Conservation (phyloP, 331 rosid genomes). For the Malus hybrid region DNA sequence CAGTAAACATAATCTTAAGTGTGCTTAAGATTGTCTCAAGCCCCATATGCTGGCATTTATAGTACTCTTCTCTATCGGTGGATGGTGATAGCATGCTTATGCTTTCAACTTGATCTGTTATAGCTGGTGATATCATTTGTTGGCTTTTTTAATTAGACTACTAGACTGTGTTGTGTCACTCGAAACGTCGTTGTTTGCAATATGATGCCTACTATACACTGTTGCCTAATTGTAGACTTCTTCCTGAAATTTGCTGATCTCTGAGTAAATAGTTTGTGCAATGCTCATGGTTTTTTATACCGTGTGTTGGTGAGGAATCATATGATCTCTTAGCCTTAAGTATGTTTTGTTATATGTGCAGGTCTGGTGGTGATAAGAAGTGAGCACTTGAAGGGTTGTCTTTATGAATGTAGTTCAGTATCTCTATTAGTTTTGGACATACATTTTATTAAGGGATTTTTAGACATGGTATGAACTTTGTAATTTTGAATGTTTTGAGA, state of each 20-base stretch:
- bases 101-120: too few species aligned
- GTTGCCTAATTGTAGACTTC: too few species aligned
- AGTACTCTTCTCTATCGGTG: too few species aligned
- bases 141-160: background rate
- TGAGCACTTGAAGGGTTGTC: slow-evolving; percentile 5
- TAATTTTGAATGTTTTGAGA: background rate
- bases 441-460: background rate
- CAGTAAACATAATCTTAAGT: too few species aligned
- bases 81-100: too few species aligned
- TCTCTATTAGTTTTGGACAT: background rate
- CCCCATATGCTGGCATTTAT: too few species aligned
- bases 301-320: too few species aligned
- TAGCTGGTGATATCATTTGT: background rate
- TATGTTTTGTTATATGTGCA: background rate
- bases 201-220: too few species aligned
- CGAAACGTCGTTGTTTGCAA: too few species aligned
- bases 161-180: too few species aligned
- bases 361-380: slow-evolving; percentile 49
- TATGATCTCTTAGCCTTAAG: background rate
- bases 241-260: too few species aligned
- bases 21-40: too few species aligned
- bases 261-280: background rate
- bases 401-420: background rate
- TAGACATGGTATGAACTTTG: background rate
- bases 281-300: background rate